Base-by-base conservation (phyloP, 1,284 basidiomycete species). In the Salmacisia buchloeana region DNA sequence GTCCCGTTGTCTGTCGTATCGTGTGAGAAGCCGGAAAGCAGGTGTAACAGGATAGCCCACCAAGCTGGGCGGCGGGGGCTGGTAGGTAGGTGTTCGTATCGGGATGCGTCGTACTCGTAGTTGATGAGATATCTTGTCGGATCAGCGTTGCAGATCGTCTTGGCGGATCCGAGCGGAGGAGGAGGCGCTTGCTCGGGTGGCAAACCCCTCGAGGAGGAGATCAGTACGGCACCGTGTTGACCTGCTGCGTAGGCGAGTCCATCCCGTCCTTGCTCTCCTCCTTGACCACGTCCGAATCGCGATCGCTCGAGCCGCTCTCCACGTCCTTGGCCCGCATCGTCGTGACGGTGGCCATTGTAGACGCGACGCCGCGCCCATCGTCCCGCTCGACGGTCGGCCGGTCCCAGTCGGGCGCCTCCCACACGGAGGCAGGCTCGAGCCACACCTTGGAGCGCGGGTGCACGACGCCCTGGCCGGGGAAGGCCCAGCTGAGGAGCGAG, bases 401-500 rank as follows among this genome's bases (percentile, higher is more conserved):
- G 49, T 65, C 59, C 65, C 66, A 68, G 58, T 61, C 65, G 15
- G 68, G 66, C 3, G 60, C 60, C 63, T 72, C 70, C 70, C 70
- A 72, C 15, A 36, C 36, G 34, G 61, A 62, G 35, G 65, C 65
- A 33, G 70, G 70, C 60, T 72, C 70, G 60, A 67, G 59, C 45
- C 62, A 70, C 6, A 38, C 34, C 58, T 33, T 65, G 60, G 67
- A 64, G 35, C 58, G 63, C 2, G 58, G 9, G 54, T 70, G 57
- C 0, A 65, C 65, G 15, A 63, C 66, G 1, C 64, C 68, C 9
- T 56, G 23, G 5, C 65, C 63, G 3, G 73, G 70, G 27, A 63
- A 71, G 67, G 61, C 45, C 61, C 68, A 61, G 59, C 71, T 77
- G 9, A 80, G 58, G 5, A 62, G 49, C 6, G 74, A 43, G 64